Evolutionary conservation across 768 basidiomycete genomes (phyloP).

Genomic region (Candolleomyces aberdarensis): DNA sequence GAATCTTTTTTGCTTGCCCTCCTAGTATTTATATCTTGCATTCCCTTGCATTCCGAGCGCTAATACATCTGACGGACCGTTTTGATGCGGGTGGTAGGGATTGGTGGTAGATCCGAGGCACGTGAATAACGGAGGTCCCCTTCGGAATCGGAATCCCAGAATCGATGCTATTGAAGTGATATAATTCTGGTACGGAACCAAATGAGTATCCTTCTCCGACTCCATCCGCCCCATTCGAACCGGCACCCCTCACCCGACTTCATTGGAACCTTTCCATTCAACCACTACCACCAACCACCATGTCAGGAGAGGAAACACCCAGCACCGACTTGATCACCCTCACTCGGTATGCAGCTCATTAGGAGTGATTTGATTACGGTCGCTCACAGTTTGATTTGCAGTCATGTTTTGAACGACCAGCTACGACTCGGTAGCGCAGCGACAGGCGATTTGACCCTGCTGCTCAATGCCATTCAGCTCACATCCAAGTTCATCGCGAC

Average conservation of each 20-base stretch:
- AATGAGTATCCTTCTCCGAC: conserved; percentile 17
- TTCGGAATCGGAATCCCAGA: not conserved
- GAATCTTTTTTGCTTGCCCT: not conserved
- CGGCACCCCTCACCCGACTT: conserved; percentile 8
- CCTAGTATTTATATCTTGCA: not conserved
- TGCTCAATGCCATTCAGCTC: conserved; percentile 93
- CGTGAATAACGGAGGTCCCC: conserved; percentile 22
- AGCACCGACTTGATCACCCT: conserved; percentile 89
- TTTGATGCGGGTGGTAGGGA: conserved; percentile 5
- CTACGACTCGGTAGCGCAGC: conserved; percentile 76
- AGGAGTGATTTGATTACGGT: not conserved
- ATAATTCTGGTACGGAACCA: conserved; percentile 9
- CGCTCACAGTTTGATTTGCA: conserved; percentile 9
- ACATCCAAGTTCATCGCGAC: conserved; percentile 98
- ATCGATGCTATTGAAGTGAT: not conserved
- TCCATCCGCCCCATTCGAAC: conserved; percentile 17
- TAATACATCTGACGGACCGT: conserved; percentile 12
- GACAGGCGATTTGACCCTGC: conserved; percentile 90
- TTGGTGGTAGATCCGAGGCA: conserved; percentile 25
- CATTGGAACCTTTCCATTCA: conserved; percentile 24
- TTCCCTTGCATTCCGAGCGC: conserved; percentile 5
- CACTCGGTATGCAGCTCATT: conserved; percentile 60
- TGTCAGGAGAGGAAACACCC: conserved; percentile 54
- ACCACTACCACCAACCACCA: not conserved
- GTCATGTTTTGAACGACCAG: conserved; percentile 84